These are phyloP conservation scores for Alternaria conjuncta DNA, from an alignment of 2,329 filamentous ascomycete species.

Conservation along the genomic window DNA sequence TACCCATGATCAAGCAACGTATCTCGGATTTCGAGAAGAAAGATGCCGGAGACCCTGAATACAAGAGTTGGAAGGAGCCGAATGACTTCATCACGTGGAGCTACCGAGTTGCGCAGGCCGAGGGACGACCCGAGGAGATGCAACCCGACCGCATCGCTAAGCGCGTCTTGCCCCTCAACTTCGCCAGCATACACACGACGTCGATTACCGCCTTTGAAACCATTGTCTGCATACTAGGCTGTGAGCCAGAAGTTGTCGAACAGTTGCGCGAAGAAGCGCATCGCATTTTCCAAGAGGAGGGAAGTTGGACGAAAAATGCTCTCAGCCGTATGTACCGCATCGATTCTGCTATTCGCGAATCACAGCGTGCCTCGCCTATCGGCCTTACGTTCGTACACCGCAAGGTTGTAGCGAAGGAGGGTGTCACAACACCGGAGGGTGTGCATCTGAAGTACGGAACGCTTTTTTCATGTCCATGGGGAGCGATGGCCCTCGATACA, in stretches of 20 bases:
- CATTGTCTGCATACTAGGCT: conserved; percentile 26
- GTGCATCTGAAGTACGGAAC: conserved; percentile 24
- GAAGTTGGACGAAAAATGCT: conserved; percentile 56
- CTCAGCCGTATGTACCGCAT: conserved; percentile 54
- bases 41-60: conserved; percentile 50
- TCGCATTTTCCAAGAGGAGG: conserved; percentile 43
- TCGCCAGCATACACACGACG: conserved; percentile 66
- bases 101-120: conserved; percentile 58
- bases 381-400: conserved; percentile 56
- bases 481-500: conserved; percentile 21
- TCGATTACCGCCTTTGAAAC: conserved; percentile 58
- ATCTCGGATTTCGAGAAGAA: conserved; percentile 56
- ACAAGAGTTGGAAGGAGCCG: conserved; percentile 53
- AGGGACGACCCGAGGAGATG: conserved; percentile 54
- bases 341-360: conserved; percentile 63
- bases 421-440: conserved; percentile 81
- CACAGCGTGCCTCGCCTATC: conserved; percentile 59
- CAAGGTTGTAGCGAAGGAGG: conserved; percentile 66
- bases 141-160: conserved; percentile 58
- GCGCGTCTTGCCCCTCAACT: conserved; percentile 62
- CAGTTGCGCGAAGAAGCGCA: conserved; percentile 55
- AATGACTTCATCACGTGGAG: conserved; percentile 67
- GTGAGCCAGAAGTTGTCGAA: conserved; percentile 21
- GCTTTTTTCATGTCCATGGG: conserved; percentile 26
- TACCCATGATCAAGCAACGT: conserved; percentile 60